phyloP scores from a whole-genome alignment of 768 basidiomycete genomes.

The Tephrocybe sp. region DNA sequence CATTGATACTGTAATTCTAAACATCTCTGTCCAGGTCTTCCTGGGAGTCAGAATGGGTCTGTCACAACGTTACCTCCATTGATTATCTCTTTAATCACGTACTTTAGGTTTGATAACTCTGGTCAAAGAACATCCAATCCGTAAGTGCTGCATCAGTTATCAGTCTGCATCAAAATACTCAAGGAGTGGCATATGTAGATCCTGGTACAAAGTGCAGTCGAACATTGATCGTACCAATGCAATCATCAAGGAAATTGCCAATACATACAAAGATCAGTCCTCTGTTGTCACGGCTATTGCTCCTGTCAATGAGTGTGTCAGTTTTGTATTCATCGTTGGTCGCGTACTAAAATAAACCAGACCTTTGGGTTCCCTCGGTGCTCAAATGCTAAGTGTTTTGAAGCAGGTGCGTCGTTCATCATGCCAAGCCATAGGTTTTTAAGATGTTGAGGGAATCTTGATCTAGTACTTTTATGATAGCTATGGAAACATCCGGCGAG shows the following conservation, averaged over 20 bases:
- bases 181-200: conserved; percentile 27
- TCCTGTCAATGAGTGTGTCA: conserved; percentile 72
- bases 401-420: conserved; percentile 34
- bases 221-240: conserved; percentile 69
- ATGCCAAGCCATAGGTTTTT: too few relatives aligned
- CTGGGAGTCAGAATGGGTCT: conserved; percentile 84
- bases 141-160: conserved; percentile 28
- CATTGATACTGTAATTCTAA: neutral
- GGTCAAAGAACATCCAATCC: conserved; percentile 64
- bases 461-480: conserved; percentile 72
- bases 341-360: conserved; percentile 31
- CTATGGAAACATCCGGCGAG: conserved; percentile 70
- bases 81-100: conserved; percentile 4
- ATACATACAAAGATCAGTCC: conserved; percentile 53
- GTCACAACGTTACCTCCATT: conserved; percentile 16
- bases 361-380: conserved; percentile 70
- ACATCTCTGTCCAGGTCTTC: conserved; percentile 47
- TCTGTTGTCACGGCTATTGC: conserved; percentile 67
- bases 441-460: neutral
- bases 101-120: conserved; percentile 75
- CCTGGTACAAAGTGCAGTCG: conserved; percentile 66
- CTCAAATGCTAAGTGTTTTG: conserved; percentile 47
- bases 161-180: conserved; percentile 2
- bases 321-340: neutral
- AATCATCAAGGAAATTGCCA: conserved; percentile 63